Conservation (phyloP, 352 stramenopile species). For the Phytophthora europaea region DNA sequence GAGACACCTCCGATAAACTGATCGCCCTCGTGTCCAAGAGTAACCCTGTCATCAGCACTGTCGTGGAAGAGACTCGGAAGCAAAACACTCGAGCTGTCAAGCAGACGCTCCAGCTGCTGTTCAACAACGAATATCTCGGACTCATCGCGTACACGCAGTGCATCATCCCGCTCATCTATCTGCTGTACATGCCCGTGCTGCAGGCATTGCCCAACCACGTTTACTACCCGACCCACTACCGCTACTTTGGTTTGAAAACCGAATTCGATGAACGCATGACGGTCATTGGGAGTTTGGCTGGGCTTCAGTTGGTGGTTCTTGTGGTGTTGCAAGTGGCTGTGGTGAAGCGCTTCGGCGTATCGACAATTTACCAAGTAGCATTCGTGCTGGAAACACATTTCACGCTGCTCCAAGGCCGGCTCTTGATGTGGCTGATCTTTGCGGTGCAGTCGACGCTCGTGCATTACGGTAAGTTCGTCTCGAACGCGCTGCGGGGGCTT, state of each 20-base stretch:
- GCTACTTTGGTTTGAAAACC: conserved; percentile 16
- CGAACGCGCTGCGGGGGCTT: neutral
- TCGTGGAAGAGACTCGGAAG: conserved; percentile 29
- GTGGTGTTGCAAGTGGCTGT: conserved; percentile 36
- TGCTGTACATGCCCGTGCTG: conserved; percentile 40
- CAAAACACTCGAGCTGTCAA: conserved; percentile 43
- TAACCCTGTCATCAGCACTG: conserved; percentile 14
- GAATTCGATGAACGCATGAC: conserved; percentile 36
- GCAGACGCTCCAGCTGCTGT: conserved; percentile 48
- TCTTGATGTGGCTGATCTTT: conserved; percentile 48
- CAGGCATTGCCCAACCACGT: conserved; percentile 31
- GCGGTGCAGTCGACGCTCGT: conserved; percentile 36
- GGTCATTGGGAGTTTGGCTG: conserved; percentile 26
- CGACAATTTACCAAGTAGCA: conserved; percentile 53
- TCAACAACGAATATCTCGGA: conserved; percentile 51
- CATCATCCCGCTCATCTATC: conserved; percentile 45
- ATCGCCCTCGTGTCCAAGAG: conserved; percentile 17
- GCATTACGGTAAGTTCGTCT: conserved; percentile 30
- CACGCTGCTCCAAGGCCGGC: conserved; percentile 43
- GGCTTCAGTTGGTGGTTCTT: conserved; percentile 26
- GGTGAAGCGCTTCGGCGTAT: conserved; percentile 31
- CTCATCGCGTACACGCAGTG: conserved; percentile 44
- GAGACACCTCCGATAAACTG: conserved; percentile 32
- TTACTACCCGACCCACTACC: conserved; percentile 42
- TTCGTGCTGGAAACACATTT: conserved; percentile 60